Percentiles rank a stretch among this genome's conserved stretches.
These are phyloP conservation scores for Mucor mucedo DNA, from an alignment of 371 early-diverging fungal species.

Conservation along the genomic window DNA sequence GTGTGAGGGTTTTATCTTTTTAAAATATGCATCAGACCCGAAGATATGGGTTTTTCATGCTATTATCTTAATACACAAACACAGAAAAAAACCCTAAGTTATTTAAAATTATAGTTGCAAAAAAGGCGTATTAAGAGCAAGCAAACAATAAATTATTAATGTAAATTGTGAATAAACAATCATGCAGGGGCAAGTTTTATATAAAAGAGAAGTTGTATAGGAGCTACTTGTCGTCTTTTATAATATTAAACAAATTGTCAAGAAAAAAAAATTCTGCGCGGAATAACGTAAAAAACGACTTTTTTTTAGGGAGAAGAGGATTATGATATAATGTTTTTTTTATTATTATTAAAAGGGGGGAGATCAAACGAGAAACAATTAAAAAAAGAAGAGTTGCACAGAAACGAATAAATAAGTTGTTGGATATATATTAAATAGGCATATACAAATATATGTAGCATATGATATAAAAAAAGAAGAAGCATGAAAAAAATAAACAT, in stretches of 20 bases:
- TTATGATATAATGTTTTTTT: neutral
- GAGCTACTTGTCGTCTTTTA: constrained; percentile 1
- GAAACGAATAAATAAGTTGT: constrained; percentile 13
- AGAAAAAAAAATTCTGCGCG: constrained; percentile 1
- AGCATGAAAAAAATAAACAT: constrained; percentile 5
- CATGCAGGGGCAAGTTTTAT: constrained; percentile 6
- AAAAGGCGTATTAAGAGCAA: neutral
- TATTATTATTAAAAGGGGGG: constrained; percentile 1
- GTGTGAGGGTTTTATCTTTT: too few relatives aligned
- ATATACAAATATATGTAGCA: constrained; percentile 14
- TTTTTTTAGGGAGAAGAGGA: neutral
- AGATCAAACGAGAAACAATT: neutral
- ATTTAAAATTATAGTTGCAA: constrained; percentile 2
- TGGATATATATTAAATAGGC: constrained; percentile 9
- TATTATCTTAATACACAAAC: too few relatives aligned
- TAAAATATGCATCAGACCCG: neutral
- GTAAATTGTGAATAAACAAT: constrained; percentile 2
- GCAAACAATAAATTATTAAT: constrained; percentile 2
- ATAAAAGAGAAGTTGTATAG: constrained; percentile 2
- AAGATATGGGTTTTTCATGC: constrained; percentile 1
- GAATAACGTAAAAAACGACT: constrained; percentile 2
- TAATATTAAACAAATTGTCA: constrained; percentile 1
- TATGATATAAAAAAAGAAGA: constrained; percentile 2
- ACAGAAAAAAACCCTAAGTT: neutral
- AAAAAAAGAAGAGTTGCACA: constrained; percentile 3